Evolutionary conservation across 2,329 filamentous ascomycete genomes (phyloP).

Genomic region (Diaporthe ampelina): DNA sequence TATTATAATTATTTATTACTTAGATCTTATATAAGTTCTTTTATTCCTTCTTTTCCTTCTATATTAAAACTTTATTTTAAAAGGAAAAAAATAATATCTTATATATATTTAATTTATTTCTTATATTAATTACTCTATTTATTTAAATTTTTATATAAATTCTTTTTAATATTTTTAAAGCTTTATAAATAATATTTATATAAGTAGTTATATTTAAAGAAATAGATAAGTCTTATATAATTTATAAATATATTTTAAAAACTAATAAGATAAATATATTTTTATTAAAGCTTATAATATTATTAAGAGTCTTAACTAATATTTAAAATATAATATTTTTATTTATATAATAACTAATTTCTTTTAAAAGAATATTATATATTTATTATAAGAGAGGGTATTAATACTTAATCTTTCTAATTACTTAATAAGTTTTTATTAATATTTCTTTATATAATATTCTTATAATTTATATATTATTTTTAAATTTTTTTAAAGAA

Average conservation of each 20-base stretch:
- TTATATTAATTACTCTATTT: neutral
- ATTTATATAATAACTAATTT: neutral
- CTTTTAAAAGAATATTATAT: neutral
- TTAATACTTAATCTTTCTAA: too few species aligned
- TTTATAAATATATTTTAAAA: neutral
- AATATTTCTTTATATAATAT: too few species aligned
- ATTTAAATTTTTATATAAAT: neutral
- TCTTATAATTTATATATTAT: too few species aligned
- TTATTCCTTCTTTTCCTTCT: too few species aligned
- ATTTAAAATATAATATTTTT: neutral
- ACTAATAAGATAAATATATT: neutral
- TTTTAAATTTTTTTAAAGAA: neutral
- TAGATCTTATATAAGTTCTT: too few species aligned
- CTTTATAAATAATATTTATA: neutral
- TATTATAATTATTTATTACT: too few species aligned
- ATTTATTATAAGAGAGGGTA: neutral
- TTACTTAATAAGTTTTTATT: too few species aligned
- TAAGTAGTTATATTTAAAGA: neutral
- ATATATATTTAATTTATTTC: too few species aligned
- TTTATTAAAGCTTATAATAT: neutral
- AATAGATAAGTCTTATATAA: neutral
- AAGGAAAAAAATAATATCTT: too few species aligned
- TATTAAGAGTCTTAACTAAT: neutral
- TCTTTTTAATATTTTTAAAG: neutral
- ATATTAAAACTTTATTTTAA: too few species aligned